A percentile compares a stretch with the other conserved stretches of the same genome.
Conservation (phyloP, 2,329 filamentous ascomycete genomes). For the Teratosphaeria zuluensis region DNA sequence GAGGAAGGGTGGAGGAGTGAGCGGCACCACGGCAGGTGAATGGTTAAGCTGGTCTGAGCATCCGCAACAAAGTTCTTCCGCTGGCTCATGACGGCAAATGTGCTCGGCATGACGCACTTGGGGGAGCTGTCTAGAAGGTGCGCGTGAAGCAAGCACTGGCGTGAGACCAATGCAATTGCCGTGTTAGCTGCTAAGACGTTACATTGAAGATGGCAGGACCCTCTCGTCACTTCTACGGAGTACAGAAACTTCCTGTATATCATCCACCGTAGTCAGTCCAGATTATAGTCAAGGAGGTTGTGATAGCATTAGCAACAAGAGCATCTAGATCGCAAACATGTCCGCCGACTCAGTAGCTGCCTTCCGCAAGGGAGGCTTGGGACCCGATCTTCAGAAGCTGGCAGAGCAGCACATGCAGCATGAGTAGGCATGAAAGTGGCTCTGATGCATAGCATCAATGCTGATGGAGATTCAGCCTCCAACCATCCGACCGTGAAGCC, state of each 20-base stretch:
- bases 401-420: conserved; percentile 51
- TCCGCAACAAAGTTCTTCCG: neutral
- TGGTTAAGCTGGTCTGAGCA: neutral
- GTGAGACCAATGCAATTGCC: neutral
- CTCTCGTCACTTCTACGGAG: neutral
- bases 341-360: conserved; percentile 39
- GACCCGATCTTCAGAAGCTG: conserved; percentile 43
- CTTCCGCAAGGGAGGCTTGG: conserved; percentile 34
- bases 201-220: neutral
- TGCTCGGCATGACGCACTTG: neutral
- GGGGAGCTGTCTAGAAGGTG: neutral
- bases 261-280: neutral
- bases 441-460: neutral
- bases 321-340: conserved; percentile 17
- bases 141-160: neutral
- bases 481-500: conserved; percentile 48
- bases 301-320: neutral
- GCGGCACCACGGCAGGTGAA: no score
- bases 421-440: conserved; percentile 30
- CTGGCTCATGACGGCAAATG: neutral
- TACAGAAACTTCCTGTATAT: neutral
- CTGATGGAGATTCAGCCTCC: conserved; percentile 28
- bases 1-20: neutral
- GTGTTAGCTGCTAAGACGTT: neutral
- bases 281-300: no score